A percentile compares a stretch with the other conserved stretches of the same genome.
phyloP scores from a whole-genome alignment of 805 yeast genomes.

The Clavispora vitiphila region DNA sequence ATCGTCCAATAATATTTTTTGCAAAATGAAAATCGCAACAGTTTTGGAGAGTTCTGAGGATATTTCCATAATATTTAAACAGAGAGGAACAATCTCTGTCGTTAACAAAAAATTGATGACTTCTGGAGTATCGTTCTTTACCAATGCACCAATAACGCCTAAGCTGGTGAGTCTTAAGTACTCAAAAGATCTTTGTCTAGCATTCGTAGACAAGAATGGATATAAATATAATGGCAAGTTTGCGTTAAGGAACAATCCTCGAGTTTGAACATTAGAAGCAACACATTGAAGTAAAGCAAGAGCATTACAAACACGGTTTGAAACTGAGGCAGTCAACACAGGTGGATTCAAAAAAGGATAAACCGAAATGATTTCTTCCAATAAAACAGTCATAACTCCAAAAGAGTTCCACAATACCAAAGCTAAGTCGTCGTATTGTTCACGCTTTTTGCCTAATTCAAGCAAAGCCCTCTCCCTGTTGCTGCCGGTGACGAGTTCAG shows the following conservation, averaged over 20 bases:
- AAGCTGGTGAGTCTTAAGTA: constrained; percentile 86
- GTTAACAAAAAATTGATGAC: constrained; percentile 86
- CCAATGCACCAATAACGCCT: constrained; percentile 96
- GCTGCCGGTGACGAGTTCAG: constrained; percentile 84
- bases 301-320: constrained; percentile 94
- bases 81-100: constrained; percentile 95
- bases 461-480: constrained; percentile 88
- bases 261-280: constrained; percentile 90
- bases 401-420: constrained; percentile 91
- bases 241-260: constrained; percentile 78
- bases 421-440: constrained; percentile 91
- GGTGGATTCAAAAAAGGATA: constrained; percentile 90
- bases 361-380: constrained; percentile 86
- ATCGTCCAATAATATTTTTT: constrained; percentile 87
- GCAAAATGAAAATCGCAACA: constrained; percentile 93
- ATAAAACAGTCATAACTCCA: constrained; percentile 89
- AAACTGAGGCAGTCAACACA: constrained; percentile 73
- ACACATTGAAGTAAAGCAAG: constrained; percentile 92
- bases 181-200: constrained; percentile 90
- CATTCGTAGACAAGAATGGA: constrained; percentile 89
- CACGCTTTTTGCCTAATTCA: constrained; percentile 91
- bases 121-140: constrained; percentile 92
- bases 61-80: constrained; percentile 91
- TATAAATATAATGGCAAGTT: constrained; percentile 89
- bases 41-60: constrained; percentile 92